A percentile compares a stretch with the other conserved stretches of the same genome.
Conservation (phyloP, 129 eudicot genomes). For the Flaveria trinervia region DNA sequence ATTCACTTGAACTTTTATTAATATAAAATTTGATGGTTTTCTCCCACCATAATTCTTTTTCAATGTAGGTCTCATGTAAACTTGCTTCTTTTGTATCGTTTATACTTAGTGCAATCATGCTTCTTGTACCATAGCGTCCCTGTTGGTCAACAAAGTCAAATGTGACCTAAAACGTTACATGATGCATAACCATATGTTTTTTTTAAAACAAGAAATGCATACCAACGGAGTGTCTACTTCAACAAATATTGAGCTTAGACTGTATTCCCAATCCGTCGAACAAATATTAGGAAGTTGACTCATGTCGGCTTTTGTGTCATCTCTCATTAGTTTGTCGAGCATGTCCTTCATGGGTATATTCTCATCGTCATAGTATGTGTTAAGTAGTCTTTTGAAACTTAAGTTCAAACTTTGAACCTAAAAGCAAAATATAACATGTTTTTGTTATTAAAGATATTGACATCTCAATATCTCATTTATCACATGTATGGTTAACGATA, state of each 20-base stretch:
- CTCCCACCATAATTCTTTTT: slow-evolving; percentile 55
- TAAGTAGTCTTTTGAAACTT: slow-evolving; percentile 44
- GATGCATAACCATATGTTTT: not conserved
- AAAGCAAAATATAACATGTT: not conserved
- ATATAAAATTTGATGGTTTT: slow-evolving; percentile 43
- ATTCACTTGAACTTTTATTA: slow-evolving; percentile 17
- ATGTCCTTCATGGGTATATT: slow-evolving; percentile 57
- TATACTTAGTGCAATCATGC: slow-evolving; percentile 60
- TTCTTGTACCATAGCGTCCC: slow-evolving; percentile 85
- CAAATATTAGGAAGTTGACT: slow-evolving; percentile 61
- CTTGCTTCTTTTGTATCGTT: slow-evolving; percentile 50
- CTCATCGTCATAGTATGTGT: slow-evolving; percentile 33
- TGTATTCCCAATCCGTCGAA: slow-evolving; percentile 61
- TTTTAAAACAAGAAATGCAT: not conserved
- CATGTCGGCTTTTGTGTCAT: slow-evolving; percentile 61
- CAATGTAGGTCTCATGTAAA: slow-evolving; percentile 59
- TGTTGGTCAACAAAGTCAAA: slow-evolving; percentile 9
- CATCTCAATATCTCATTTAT: not conserved
- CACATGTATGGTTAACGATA: not conserved
- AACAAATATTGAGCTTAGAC: slow-evolving; percentile 65
- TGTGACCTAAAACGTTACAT: not conserved
- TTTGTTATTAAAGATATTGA: not conserved
- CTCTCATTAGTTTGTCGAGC: slow-evolving; percentile 60
- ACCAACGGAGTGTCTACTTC: slow-evolving; percentile 58
- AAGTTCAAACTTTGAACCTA: slow-evolving; percentile 53